Conservation (phyloP, 768 basidiomycete species). For the Lactarius akahatsu region DNA sequence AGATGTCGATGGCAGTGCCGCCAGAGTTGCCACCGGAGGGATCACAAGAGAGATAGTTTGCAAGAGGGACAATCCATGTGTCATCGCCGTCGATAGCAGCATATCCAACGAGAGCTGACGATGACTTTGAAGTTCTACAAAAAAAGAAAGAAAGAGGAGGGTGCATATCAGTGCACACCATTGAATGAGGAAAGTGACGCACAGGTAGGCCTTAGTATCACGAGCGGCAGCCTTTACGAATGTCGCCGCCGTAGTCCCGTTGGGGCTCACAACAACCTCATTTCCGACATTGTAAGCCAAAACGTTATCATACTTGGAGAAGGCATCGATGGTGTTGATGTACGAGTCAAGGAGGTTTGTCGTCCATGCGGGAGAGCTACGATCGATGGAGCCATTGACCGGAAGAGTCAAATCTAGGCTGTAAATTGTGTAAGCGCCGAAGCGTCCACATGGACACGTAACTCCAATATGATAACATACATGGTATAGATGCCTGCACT, state of each 20-base stretch:
- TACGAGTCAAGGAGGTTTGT: constrained; percentile 80
- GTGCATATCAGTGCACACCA: not conserved
- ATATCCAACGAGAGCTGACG: constrained; percentile 74
- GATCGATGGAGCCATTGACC: constrained; percentile 81
- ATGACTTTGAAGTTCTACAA: constrained; percentile 51
- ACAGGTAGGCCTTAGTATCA: constrained; percentile 85
- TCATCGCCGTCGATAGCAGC: constrained; percentile 75
- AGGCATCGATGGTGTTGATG: constrained; percentile 70
- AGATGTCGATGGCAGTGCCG: constrained; percentile 73
- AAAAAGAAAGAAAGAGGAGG: constrained; percentile 16
- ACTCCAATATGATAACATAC: constrained; percentile 45
- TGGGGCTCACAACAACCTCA: constrained; percentile 60
- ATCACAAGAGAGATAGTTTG: constrained; percentile 81
- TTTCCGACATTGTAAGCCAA: constrained; percentile 90
- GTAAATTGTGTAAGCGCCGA: constrained; percentile 23
- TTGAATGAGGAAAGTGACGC: constrained; percentile 34
- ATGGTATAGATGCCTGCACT: constrained; percentile 85
- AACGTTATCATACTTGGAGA: constrained; percentile 86
- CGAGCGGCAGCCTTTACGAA: constrained; percentile 92
- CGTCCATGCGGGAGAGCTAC: constrained; percentile 70
- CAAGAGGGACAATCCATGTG: constrained; percentile 62
- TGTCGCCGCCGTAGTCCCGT: constrained; percentile 61
- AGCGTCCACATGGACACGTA: not conserved
- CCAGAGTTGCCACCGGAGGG: constrained; percentile 51
- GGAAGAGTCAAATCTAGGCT: constrained; percentile 89